Percentiles rank a stretch among this genome's conserved stretches.
These are phyloP conservation scores for Kwoniella shandongensis DNA, from an alignment of 768 basidiomycete species.

Conservation along the genomic window DNA sequence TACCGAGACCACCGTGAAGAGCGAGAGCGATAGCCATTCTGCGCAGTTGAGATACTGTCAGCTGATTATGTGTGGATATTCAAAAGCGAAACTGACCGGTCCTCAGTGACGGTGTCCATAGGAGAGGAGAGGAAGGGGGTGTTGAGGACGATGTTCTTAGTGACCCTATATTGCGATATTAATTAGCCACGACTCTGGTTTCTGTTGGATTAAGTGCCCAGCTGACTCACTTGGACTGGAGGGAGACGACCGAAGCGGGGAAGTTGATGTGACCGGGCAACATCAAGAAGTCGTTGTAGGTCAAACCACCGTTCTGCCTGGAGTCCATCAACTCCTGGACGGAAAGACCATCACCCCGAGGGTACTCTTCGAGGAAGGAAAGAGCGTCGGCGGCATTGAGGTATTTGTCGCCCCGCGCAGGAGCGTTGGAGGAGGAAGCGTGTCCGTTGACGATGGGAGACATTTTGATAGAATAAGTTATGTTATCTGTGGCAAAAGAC, in stretches of 20 bases:
- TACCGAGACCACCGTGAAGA: conserved; percentile 93
- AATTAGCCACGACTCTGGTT: too few relatives aligned
- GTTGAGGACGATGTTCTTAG: conserved; percentile 83
- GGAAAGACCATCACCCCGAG: conserved; percentile 75
- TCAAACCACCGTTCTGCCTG: conserved; percentile 67
- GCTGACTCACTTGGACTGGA: conserved; percentile 63
- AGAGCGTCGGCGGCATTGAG: conserved; percentile 74
- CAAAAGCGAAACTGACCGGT: conserved; percentile 62
- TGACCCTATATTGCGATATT: conserved; percentile 59
- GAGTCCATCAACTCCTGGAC: conserved; percentile 85
- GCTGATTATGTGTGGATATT: too few relatives aligned
- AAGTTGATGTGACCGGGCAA: conserved; percentile 97
- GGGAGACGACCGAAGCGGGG: conserved; percentile 64
- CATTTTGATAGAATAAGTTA: conserved; percentile 15
- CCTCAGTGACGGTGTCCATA: conserved; percentile 99
- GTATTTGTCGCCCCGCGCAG: conserved; percentile 46
- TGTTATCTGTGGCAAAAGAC: neutral
- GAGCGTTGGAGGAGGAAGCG: conserved; percentile 27
- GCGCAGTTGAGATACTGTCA: too few relatives aligned
- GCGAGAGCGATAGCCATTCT: conserved; percentile 55
- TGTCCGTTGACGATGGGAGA: conserved; percentile 24
- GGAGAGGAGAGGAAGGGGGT: conserved; percentile 97
- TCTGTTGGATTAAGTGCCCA: too few relatives aligned
- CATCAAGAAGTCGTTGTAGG: conserved; percentile 95
- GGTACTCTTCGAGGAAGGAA: conserved; percentile 71